Evolutionary conservation across 2,329 filamentous ascomycete species (phyloP).

Genomic region (Xylaria sp.): DNA sequence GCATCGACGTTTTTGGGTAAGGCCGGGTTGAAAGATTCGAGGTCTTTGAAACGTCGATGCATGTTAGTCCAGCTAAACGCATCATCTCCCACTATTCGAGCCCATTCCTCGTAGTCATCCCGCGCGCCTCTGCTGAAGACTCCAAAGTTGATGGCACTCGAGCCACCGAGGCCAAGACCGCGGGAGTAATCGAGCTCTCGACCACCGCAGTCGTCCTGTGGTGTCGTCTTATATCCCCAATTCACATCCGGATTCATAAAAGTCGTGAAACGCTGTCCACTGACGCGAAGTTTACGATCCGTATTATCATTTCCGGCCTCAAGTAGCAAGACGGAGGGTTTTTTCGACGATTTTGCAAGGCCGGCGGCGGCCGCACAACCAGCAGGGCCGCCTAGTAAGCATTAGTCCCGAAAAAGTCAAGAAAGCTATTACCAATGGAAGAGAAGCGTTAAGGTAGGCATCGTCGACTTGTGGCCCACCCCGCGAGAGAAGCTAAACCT

Average conservation of each 20-base stretch:
- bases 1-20: slow-evolving; percentile 49
- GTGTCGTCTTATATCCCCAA: slow-evolving; percentile 63
- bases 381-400: slow-evolving; percentile 47
- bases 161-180: slow-evolving; percentile 63
- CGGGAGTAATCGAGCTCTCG: slow-evolving; percentile 62
- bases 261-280: slow-evolving; percentile 66
- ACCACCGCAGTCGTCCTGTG: slow-evolving; percentile 57
- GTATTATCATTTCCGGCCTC: slow-evolving; percentile 67
- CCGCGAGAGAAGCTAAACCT: background rate
- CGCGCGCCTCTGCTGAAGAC: slow-evolving; percentile 65
- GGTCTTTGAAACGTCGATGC: slow-evolving; percentile 59
- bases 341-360: slow-evolving; percentile 59
- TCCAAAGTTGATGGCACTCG: slow-evolving; percentile 65
- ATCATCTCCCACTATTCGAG: slow-evolving; percentile 64
- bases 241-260: slow-evolving; percentile 62
- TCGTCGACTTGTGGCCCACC: too few species aligned
- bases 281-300: slow-evolving; percentile 58
- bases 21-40: slow-evolving; percentile 63
- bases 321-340: slow-evolving; percentile 67
- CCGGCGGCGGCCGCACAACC: slow-evolving; percentile 66
- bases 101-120: slow-evolving; percentile 73
- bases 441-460: background rate
- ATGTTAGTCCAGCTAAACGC: slow-evolving; percentile 66
- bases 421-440: background rate
- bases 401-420: background rate